These are phyloP conservation scores for California macrophylla DNA, from an alignment of 441 rosid genomes.

Conservation along the genomic window DNA sequence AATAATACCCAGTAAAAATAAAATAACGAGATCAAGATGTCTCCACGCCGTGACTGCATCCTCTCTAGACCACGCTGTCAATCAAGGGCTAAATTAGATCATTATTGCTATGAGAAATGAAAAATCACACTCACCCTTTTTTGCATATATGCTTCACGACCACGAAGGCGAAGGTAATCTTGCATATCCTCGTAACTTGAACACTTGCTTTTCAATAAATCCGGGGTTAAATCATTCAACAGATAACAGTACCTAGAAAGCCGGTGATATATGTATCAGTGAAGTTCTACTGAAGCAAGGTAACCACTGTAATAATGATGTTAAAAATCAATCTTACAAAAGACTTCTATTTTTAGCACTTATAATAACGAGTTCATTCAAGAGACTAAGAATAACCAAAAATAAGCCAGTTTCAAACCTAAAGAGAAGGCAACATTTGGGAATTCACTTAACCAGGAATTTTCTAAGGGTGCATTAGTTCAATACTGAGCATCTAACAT, in stretches of 20 bases:
- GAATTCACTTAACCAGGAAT: neutral
- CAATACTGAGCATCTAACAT: neutral
- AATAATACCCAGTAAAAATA: neutral
- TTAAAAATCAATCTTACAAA: neutral
- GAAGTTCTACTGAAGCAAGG: slow-evolving; percentile 1
- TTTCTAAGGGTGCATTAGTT: neutral
- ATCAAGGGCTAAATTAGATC: neutral
- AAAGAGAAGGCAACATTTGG: neutral
- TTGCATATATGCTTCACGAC: slow-evolving; percentile 84
- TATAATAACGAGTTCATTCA: neutral
- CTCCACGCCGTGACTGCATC: neutral
- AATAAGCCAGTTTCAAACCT: neutral
- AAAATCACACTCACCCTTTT: slow-evolving; percentile 51
- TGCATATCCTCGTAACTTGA: slow-evolving; percentile 64
- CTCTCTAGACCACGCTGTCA: neutral
- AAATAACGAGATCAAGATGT: neutral
- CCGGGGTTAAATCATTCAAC: slow-evolving; percentile 68
- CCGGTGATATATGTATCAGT: slow-evolving; percentile 12
- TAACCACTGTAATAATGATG: neutral
- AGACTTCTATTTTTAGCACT: neutral
- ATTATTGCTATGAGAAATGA: neutral
- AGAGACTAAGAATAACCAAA: neutral
- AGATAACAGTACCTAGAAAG: slow-evolving; percentile 77
- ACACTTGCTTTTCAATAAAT: slow-evolving; percentile 50
- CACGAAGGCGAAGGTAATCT: slow-evolving; percentile 66